A percentile compares a stretch with the other conserved stretches of the same genome.
These are phyloP conservation scores for Inonotus obliquus DNA, from an alignment of 1,284 basidiomycete species.

Conservation along the genomic window DNA sequence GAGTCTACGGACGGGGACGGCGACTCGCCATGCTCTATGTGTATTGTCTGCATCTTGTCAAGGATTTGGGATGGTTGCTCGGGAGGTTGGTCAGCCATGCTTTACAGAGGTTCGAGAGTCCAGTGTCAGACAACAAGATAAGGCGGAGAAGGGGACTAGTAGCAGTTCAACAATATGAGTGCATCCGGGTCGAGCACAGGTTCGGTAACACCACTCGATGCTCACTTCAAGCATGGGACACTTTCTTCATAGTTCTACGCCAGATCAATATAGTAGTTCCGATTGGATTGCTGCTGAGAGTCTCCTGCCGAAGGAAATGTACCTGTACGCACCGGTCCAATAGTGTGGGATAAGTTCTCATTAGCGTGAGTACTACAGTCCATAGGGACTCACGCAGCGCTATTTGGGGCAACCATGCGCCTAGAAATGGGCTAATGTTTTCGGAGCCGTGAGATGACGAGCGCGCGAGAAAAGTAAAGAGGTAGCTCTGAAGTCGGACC, in stretches of 20 bases:
- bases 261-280: background rate
- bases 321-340: background rate
- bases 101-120: background rate
- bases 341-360: conserved; percentile 11
- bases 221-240: background rate
- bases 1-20: conserved; percentile 12
- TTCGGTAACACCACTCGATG: background rate
- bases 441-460: background rate
- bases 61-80: background rate
- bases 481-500: too few relatives aligned
- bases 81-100: background rate
- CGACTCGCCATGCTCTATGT: conserved; percentile 2
- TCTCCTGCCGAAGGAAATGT: background rate
- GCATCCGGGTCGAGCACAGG: background rate
- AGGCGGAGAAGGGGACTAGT: background rate
- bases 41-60: conserved; percentile 6
- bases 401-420: background rate
- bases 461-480: background rate
- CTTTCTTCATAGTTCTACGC: background rate
- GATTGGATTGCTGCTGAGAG: conserved; percentile 3
- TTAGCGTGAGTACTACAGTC: conserved; percentile 9
- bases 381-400: background rate
- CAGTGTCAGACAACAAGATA: background rate
- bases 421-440: background rate
- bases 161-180: background rate